Percentiles rank a stretch among this genome's conserved stretches.
Evolutionary conservation across 768 basidiomycete genomes (phyloP).

Genomic region (Lactarius deliciosus): DNA sequence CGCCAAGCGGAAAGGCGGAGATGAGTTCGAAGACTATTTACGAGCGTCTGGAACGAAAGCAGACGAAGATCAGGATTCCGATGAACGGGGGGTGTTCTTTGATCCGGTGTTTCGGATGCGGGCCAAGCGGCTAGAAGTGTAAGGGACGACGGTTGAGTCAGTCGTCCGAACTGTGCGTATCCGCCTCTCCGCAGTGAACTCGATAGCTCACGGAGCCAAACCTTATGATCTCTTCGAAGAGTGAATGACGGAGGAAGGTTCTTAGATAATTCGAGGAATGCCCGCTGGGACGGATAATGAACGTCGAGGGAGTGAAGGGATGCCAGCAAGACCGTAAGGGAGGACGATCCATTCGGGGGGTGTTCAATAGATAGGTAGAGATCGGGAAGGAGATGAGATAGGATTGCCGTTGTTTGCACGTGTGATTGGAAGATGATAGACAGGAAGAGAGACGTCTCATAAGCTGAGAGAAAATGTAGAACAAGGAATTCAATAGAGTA

Average conservation of each 20-base stretch:
- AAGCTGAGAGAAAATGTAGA: constrained; percentile 44
- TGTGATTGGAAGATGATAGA: constrained; percentile 61
- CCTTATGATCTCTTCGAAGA: constrained; percentile 36
- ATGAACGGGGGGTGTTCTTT: not conserved
- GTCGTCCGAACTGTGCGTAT: constrained; percentile 16
- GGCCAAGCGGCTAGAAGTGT: not conserved
- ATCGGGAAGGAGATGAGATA: constrained; percentile 56
- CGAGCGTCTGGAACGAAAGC: constrained; percentile 22
- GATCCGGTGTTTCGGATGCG: constrained; percentile 5
- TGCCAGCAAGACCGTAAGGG: constrained; percentile 44
- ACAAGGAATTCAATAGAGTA: not conserved
- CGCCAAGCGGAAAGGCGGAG: constrained; percentile 25
- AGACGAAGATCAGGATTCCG: constrained; percentile 15
- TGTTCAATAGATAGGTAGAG: constrained; percentile 40
- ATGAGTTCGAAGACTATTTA: constrained; percentile 13
- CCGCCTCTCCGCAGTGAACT: constrained; percentile 41
- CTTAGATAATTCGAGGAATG: constrained; percentile 49
- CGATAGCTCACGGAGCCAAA: constrained; percentile 57
- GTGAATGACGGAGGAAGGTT: constrained; percentile 46
- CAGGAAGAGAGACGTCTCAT: constrained; percentile 70
- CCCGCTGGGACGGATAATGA: constrained; percentile 63
- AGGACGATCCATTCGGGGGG: constrained; percentile 33
- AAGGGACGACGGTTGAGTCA: constrained; percentile 18
- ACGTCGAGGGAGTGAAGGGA: constrained; percentile 58
- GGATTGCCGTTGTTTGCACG: constrained; percentile 59